phyloP scores from a whole-genome alignment of 2,329 filamentous ascomycete genomes.

The Cadophora sp. region DNA sequence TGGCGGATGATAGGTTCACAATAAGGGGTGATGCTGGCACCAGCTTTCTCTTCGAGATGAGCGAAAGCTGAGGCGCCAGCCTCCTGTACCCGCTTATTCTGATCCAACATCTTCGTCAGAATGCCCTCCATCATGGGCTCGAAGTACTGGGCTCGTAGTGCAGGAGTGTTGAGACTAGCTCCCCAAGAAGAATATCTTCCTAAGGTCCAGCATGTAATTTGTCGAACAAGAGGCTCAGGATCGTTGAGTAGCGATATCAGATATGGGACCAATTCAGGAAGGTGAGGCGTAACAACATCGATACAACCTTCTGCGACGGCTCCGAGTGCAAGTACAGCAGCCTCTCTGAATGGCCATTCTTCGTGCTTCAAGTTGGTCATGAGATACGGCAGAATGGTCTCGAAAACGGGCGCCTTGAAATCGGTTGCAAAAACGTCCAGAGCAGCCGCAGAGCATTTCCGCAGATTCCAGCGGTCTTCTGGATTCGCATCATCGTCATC shows the following conservation, averaged over 20 bases:
- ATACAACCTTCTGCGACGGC: constrained; percentile 96
- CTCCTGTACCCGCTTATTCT: constrained; percentile 97
- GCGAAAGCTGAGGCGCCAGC: constrained; percentile 96
- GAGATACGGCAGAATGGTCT: constrained; percentile 90
- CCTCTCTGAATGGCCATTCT: constrained; percentile 92
- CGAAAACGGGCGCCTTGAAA: constrained; percentile 87
- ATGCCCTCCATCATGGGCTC: constrained; percentile 98
- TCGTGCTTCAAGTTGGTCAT: constrained; percentile 86
- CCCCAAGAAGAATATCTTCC: constrained; percentile 95
- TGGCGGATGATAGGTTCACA: constrained; percentile 89
- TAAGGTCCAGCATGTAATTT: constrained; percentile 98
- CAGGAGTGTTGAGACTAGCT: constrained; percentile 71
- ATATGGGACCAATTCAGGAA: constrained; percentile 89
- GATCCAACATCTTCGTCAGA: constrained; percentile 91
- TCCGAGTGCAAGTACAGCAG: constrained; percentile 90
- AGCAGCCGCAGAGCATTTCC: constrained; percentile 96
- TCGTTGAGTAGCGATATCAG: constrained; percentile 87
- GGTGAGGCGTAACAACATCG: constrained; percentile 85
- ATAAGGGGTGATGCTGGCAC: constrained; percentile 81
- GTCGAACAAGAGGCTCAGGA: constrained; percentile 85
- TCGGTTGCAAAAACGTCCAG: constrained; percentile 93
- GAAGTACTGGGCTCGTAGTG: constrained; percentile 79
- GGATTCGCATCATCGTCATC: constrained; percentile 81
- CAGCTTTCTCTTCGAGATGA: constrained; percentile 92
- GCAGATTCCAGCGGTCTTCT: constrained; percentile 92